Evolutionary conservation across 306 rosid genomes (phyloP), one percentile per base, ranked within the genome.

Genomic region (Astragalus membranaceus): DNA sequence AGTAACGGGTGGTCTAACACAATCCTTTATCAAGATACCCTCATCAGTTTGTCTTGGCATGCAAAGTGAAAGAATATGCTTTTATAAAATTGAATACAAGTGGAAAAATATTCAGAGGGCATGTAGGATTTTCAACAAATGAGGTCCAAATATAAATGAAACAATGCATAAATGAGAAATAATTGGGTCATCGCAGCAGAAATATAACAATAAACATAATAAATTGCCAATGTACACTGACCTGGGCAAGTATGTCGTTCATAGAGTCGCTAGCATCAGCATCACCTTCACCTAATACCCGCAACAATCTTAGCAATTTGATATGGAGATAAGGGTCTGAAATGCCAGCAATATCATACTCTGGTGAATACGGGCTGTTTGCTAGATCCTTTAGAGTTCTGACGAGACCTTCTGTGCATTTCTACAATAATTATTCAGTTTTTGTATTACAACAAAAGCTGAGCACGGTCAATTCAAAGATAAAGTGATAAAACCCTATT

Each of bases 171-270:
- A 52, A 75, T 56, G 35, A 26, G 16, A 44, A 73, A 63, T 49
- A 41, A 64, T 15, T 55, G 55, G 42, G 61, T 14, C 67, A 68
- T 42, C 8, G 6, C 51, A 9, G 62, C 44, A 71, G 52, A 41
- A 36, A 56, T 32, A 59, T 36, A 80, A 46, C 36, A 69, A 39
- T 49, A 75, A 46, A 43, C 80, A 63, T 43, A 20, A 71, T 42
- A 42, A 49, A 74, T 32, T 56, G 44, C 16, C 8, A 16, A n/a
- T 36, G 26, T 33, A 42, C 14, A 79, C 79, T 84, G 15, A 94
- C 99, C 96, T 94, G 99, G 46, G 99, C 99, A 88, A 94, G 97
- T 84, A 89, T 88, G 87, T 94, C 99, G 76, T 94, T 91, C 99
- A 94, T 94, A 47, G 64, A 60, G 72, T 94, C 99, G 70, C 99